Base-by-base conservation (phyloP, 768 basidiomycete species). In the Russula sp. region DNA sequence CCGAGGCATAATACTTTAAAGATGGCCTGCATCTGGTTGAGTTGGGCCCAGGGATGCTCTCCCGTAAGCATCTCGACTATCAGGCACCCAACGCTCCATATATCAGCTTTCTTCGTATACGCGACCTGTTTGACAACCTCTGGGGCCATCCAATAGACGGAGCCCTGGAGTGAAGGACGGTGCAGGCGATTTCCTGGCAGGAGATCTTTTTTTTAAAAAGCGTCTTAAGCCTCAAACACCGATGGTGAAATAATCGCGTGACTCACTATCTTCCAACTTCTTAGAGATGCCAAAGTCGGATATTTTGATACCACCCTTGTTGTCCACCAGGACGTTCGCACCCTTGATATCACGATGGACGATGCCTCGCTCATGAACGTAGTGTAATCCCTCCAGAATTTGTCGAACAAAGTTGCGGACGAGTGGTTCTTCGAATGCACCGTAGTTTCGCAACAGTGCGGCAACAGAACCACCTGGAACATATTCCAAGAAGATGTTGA, bases 141-240 rank as follows among this genome's bases (percentile, higher is more conserved):
- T 0, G 96, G 96, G 0, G 96, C 96, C 96, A 98, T 98, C 96
- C 96, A 98, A 76, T 97, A 98, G 13, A 98, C 95, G 1, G 94
- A 97, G 2, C 97, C 97, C 75, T 98, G 97, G 6, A 98, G 78
- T 1, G 97, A 98, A 5, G 94, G 92, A 8, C 97, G 82, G 73
- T 98, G 89, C 50, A 87, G 82, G 26, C 89, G 86, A 62, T 89
- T 86, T 13, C 87, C 87, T 26, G 78, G 78, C 36, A 80, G 71
- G 34, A 83, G 73, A 67, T 76, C 78, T 80, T 44, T 46, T 14
- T n/a, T n/a, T n/a, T n/a, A n/a, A n/a, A 26, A 52, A n/a, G 10
- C 26, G 61, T 57, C 22, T 46, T 59, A 32, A 59, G 30, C 26
- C 20, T 18, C 46, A 3, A 11, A 28, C n/a, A 5, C 55, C 5